Evolutionary conservation across 108 stramenopile genomes (phyloP).

Genomic region (Pseudonitzschia pungens): DNA sequence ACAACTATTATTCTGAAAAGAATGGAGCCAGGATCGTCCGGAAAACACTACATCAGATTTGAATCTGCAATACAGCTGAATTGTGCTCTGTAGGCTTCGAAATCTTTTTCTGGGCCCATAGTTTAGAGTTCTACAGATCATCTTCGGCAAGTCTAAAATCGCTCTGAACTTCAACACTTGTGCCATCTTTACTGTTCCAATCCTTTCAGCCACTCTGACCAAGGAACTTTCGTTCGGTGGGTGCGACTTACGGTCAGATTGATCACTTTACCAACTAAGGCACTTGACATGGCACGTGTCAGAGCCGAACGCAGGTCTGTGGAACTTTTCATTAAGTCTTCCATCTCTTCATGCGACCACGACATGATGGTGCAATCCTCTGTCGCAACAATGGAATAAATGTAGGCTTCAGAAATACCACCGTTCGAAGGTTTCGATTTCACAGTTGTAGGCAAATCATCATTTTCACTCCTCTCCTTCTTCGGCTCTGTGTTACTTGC

Average conservation of each 20-base stretch:
- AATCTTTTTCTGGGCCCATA: too few species aligned
- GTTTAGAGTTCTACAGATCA: not conserved
- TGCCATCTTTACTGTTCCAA: conserved; percentile 33
- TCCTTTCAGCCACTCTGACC: conserved; percentile 55
- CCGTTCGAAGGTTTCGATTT: not conserved
- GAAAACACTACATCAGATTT: too few species aligned
- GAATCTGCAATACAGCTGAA: too few species aligned
- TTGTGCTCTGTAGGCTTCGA: too few species aligned
- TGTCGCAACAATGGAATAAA: conserved; percentile 64
- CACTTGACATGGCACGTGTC: conserved; percentile 81
- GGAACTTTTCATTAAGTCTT: conserved; percentile 63
- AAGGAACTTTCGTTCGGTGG: conserved; percentile 17
- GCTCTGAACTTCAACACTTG: conserved; percentile 9
- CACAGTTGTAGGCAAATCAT: not conserved
- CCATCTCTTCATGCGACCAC: conserved; percentile 81
- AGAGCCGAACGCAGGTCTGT: conserved; percentile 65
- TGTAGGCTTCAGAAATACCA: conserved; percentile 9
- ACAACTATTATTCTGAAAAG: too few species aligned
- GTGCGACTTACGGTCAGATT: conserved; percentile 67
- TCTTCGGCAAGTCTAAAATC: conserved; percentile 22
- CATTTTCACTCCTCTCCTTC: not conserved
- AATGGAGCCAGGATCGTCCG: too few species aligned
- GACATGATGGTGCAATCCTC: conserved; percentile 63
- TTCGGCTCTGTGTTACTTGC: not conserved
- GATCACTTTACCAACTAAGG: conserved; percentile 83